Evolutionary conservation across 2,329 filamentous ascomycete genomes (phyloP).

Genomic region (Pseudocercospora musae): DNA sequence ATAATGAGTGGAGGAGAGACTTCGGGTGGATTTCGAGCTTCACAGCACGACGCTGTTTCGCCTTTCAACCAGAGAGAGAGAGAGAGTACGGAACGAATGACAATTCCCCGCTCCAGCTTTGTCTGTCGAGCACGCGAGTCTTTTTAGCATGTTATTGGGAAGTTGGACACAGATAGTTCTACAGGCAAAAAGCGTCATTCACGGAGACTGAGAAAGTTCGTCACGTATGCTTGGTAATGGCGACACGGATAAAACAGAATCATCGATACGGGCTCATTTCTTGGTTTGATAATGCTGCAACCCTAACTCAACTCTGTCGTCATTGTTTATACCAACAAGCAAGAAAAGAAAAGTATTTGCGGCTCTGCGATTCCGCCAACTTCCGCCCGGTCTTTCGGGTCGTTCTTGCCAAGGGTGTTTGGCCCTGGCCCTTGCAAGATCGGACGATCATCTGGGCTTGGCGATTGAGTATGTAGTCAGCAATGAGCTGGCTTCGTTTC

Average conservation of each 20-base stretch:
- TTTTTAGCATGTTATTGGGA: not conserved
- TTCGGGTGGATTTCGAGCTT: not conserved
- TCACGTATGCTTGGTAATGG: no score
- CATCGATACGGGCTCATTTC: no score
- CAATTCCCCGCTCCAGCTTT: constrained; percentile 2
- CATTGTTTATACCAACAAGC: not conserved
- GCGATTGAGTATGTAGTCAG: no score
- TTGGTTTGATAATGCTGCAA: no score
- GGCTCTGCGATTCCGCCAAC: not conserved
- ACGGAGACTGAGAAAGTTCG: no score
- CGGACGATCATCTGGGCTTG: not conserved
- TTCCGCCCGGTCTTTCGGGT: not conserved
- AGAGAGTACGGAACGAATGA: not conserved
- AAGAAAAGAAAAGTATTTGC: not conserved
- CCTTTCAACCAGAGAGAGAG: not conserved
- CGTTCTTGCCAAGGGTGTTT: not conserved
- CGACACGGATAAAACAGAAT: no score
- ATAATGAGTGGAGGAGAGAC: not conserved
- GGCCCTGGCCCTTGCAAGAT: not conserved
- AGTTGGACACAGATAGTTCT: no score
- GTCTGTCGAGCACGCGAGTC: not conserved
- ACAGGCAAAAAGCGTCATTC: no score
- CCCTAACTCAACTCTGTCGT: no score
- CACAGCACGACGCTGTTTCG: not conserved
- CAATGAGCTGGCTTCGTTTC: no score